phyloP scores from a whole-genome alignment of 108 stramenopile species.

The Bacterosira constricta region DNA sequence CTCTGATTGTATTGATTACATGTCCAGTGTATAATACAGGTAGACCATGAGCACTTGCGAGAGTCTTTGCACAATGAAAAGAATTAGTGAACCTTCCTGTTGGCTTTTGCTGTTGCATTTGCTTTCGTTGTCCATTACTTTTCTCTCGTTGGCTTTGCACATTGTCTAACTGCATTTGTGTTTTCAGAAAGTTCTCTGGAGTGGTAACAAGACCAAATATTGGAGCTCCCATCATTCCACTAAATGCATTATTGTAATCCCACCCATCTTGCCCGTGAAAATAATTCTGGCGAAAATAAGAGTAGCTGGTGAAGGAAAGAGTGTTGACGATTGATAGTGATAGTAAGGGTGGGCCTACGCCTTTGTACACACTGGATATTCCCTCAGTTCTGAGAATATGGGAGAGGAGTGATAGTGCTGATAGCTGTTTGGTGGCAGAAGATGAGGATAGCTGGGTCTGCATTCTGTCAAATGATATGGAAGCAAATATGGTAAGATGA shows the following conservation, averaged over 20 bases:
- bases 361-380: slow-evolving; percentile 77
- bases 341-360: slow-evolving; percentile 82
- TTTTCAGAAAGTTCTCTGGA: slow-evolving; percentile 85
- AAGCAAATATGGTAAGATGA: not conserved
- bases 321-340: slow-evolving; percentile 88
- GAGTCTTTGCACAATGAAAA: slow-evolving; percentile 63
- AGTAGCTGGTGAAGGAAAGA: slow-evolving; percentile 82
- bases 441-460: slow-evolving; percentile 40
- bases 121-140: slow-evolving; percentile 15
- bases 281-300: slow-evolving; percentile 65
- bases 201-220: slow-evolving; percentile 81
- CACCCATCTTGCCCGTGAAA: slow-evolving; percentile 70
- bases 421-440: slow-evolving; percentile 25
- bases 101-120: slow-evolving; percentile 8
- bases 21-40: slow-evolving; percentile 82
- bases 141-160: slow-evolving; percentile 35
- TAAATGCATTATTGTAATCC: slow-evolving; percentile 75
- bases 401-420: slow-evolving; percentile 27
- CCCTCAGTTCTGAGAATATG: slow-evolving; percentile 79
- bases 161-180: slow-evolving; percentile 66
- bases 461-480: slow-evolving; percentile 53
- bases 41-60: slow-evolving; percentile 62
- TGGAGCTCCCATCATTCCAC: slow-evolving; percentile 78
- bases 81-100: slow-evolving; percentile 64
- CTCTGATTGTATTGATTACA: slow-evolving; percentile 84